Conservation (phyloP, 2,329 filamentous ascomycete genomes). For the Chaetomiaceae sp. region DNA sequence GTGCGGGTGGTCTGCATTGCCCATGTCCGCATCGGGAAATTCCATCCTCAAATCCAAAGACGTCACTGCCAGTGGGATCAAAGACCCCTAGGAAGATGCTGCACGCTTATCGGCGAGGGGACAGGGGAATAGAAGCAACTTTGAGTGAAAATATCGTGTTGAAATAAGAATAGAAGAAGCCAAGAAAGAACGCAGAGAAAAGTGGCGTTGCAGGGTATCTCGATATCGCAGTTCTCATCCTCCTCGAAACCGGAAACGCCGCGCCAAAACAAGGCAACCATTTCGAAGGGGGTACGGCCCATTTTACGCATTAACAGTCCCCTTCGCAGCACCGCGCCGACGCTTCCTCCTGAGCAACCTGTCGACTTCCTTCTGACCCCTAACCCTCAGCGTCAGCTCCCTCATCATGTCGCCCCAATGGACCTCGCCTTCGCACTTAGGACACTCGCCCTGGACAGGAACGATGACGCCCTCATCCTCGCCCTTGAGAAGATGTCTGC, state of each 20-base stretch:
- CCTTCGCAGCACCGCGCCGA: slow-evolving; percentile 21
- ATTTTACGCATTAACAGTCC: background rate
- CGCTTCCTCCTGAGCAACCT: slow-evolving; percentile 57
- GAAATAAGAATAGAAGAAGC: background rate
- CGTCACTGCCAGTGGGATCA: too few relatives aligned
- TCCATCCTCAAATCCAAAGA: too few relatives aligned
- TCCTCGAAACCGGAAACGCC: background rate
- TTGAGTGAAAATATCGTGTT: background rate
- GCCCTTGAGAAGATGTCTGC: slow-evolving; percentile 44
- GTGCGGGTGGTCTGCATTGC: too few relatives aligned
- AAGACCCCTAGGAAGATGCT: too few relatives aligned
- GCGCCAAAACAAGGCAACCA: background rate
- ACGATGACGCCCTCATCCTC: slow-evolving; percentile 46
- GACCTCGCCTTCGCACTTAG: slow-evolving; percentile 58
- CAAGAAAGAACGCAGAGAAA: too few relatives aligned
- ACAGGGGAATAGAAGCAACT: too few relatives aligned
- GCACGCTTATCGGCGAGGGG: background rate
- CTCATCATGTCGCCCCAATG: slow-evolving; percentile 76
- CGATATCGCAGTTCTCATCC: too few relatives aligned
- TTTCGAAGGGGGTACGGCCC: too few relatives aligned
- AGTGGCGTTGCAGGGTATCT: slow-evolving; percentile 2
- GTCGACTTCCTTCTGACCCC: slow-evolving; percentile 66
- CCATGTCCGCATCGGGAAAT: too few relatives aligned
- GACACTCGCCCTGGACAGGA: slow-evolving; percentile 67
- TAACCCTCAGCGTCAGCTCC: slow-evolving; percentile 69